These are phyloP conservation scores for Climacium dendroides DNA, from an alignment of 225 moss, liverwort and hornwort species.

Conservation along the genomic window DNA sequence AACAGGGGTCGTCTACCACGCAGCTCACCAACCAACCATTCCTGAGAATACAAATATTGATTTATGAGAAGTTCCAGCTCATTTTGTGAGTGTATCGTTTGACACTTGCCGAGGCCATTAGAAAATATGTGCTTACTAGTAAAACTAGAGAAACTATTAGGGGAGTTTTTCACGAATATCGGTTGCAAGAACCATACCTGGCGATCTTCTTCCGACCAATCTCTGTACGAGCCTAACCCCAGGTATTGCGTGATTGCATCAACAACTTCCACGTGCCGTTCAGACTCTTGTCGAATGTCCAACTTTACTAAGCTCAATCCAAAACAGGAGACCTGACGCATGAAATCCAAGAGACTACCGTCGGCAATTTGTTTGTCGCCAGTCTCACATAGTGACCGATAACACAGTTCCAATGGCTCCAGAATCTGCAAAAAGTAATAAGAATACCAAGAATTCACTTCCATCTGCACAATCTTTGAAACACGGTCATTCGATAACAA, in stretches of 20 bases:
- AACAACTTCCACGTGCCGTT: conserved; percentile 82
- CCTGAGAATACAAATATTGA: conserved; percentile 6
- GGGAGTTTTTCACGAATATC: background rate
- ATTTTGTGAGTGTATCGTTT: background rate
- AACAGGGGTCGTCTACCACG: conserved; percentile 79
- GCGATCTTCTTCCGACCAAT: conserved; percentile 79
- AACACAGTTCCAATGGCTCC: conserved; percentile 82
- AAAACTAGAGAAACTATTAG: background rate
- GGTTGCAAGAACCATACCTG: conserved; percentile 16
- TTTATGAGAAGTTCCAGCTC: background rate
- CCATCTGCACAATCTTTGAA: background rate
- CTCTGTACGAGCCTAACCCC: conserved; percentile 79
- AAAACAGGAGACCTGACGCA: conserved; percentile 96
- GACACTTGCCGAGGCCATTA: background rate
- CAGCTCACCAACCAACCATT: conserved; percentile 78
- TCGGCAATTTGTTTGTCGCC: conserved; percentile 91
- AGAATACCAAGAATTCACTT: background rate
- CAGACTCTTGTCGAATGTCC: conserved; percentile 96
- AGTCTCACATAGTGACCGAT: conserved; percentile 90
- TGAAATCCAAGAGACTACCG: conserved; percentile 88
- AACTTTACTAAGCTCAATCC: conserved; percentile 79
- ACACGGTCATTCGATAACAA: background rate
- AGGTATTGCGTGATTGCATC: conserved; percentile 81
- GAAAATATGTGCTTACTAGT: background rate
- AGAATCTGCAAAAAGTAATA: conserved; percentile 45